Evolutionary conservation across 805 yeast genomes (phyloP).

Genomic region (Myxozyma monticola): DNA sequence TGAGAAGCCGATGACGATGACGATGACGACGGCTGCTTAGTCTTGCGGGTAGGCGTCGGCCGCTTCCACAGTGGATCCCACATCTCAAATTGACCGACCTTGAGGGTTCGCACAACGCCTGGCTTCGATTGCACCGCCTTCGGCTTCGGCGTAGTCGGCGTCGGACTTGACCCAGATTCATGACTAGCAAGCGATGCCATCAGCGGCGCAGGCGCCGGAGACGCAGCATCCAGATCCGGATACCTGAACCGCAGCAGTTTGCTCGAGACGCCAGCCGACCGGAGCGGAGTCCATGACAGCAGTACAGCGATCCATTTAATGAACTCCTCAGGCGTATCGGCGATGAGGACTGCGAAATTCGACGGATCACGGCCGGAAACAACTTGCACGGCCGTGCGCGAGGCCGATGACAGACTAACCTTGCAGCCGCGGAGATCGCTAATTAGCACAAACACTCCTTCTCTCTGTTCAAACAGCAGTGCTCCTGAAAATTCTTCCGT

Average conservation of each 20-base stretch:
- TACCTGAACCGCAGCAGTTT: slow-evolving; percentile 25
- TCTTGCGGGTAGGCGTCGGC: background rate
- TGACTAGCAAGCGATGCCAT: too few relatives aligned
- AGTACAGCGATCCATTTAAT: slow-evolving; percentile 25
- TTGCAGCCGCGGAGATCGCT: slow-evolving; percentile 28
- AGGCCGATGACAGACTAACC: slow-evolving; percentile 15
- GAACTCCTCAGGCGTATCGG: slow-evolving; percentile 19
- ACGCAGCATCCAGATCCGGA: slow-evolving; percentile 16
- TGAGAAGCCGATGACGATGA: background rate
- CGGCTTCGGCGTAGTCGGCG: background rate
- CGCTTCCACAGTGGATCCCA: slow-evolving; percentile 21
- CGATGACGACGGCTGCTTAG: slow-evolving; percentile 1
- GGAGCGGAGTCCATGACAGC: slow-evolving; percentile 27
- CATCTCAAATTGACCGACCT: slow-evolving; percentile 26
- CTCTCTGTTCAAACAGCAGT: slow-evolving; percentile 15
- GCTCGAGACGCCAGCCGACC: slow-evolving; percentile 24
- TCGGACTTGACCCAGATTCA: background rate
- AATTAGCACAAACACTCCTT: slow-evolving; percentile 13
- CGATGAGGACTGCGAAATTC: slow-evolving; percentile 16
- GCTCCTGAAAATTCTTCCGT: slow-evolving; percentile 29
- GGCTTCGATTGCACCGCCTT: background rate
- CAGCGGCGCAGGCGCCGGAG: background rate
- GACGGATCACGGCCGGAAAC: slow-evolving; percentile 17
- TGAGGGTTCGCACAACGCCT: slow-evolving; percentile 14
- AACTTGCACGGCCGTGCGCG: slow-evolving; percentile 22